These are phyloP conservation scores for Aspergillus clavatus DNA, from an alignment of 2,329 filamentous ascomycete species.

Conservation along the genomic window DNA sequence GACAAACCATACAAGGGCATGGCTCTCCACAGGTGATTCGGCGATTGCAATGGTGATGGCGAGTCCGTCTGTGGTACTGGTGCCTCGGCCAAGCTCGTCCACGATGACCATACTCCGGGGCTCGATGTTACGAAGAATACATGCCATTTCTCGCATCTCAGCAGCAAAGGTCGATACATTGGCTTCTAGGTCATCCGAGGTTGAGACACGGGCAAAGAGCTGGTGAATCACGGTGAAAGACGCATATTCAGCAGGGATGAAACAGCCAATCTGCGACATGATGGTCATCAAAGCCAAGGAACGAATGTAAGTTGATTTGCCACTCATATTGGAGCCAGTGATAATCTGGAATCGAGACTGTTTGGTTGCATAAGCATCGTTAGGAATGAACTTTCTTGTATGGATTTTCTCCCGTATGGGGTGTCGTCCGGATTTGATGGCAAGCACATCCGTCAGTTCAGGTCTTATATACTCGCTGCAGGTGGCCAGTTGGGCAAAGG, in stretches of 20 bases:
- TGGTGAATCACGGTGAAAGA: constrained; percentile 74
- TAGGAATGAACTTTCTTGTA: constrained; percentile 68
- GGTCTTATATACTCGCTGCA: constrained; percentile 65
- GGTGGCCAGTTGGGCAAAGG: constrained; percentile 70
- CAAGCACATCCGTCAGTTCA: constrained; percentile 62
- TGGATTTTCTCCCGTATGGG: constrained; percentile 73
- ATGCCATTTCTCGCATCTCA: constrained; percentile 94
- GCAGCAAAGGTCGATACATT: constrained; percentile 91
- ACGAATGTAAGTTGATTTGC: constrained; percentile 92
- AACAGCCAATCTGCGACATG: constrained; percentile 91
- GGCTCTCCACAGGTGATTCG: constrained; percentile 76
- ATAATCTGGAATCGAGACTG: constrained; percentile 86
- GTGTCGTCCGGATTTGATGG: constrained; percentile 70
- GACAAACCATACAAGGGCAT: constrained; percentile 81
- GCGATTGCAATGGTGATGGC: constrained; percentile 86
- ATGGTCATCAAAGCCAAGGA: constrained; percentile 77
- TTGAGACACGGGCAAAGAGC: constrained; percentile 81
- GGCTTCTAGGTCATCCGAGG: constrained; percentile 80
- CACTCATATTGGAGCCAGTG: constrained; percentile 97
- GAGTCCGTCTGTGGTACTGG: constrained; percentile 80
- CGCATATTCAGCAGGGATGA: constrained; percentile 81
- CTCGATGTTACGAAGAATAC: constrained; percentile 81
- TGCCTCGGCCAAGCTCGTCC: constrained; percentile 88
- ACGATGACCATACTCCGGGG: constrained; percentile 73
- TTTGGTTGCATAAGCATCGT: constrained; percentile 80